Percentiles rank a stretch among this genome's conserved stretches.
Evolutionary conservation across 78 protist species (phyloP).

Genomic region (Dictyostelium firmibasis): DNA sequence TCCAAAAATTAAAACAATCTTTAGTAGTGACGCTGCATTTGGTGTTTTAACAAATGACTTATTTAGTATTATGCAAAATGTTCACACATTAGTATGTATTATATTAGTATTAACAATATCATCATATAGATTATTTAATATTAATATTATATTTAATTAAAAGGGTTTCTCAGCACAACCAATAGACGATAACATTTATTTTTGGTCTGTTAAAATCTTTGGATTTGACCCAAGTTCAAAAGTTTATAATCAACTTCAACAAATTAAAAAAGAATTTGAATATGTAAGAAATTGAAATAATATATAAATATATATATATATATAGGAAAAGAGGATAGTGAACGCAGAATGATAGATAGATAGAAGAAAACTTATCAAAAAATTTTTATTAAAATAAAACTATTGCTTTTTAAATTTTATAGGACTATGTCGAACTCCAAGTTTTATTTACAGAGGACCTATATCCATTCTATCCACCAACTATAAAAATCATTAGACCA

Average conservation of each 20-base stretch:
- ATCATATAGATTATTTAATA: not conserved
- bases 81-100: constrained; percentile 18
- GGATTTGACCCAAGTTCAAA: constrained; percentile 40
- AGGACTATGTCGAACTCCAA: constrained; percentile 72
- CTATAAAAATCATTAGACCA: constrained; percentile 70
- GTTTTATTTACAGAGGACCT: constrained; percentile 77
- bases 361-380: not conserved
- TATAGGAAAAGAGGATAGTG: too few species aligned
- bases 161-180: constrained; percentile 75
- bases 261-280: constrained; percentile 48
- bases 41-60: constrained; percentile 81
- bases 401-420: not conserved
- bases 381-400: not conserved
- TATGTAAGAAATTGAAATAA: constrained; percentile 10
- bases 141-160: not conserved
- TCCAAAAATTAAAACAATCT: constrained; percentile 37
- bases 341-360: too few species aligned
- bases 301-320: not conserved
- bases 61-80: constrained; percentile 74
- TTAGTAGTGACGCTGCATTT: constrained; percentile 80
- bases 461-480: constrained; percentile 86
- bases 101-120: not conserved
- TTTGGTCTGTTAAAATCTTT: constrained; percentile 82
- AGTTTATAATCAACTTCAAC: constrained; percentile 52
- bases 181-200: constrained; percentile 82